phyloP scores from a whole-genome alignment of 2,329 filamentous ascomycete genomes.

The Didymella lethalis region DNA sequence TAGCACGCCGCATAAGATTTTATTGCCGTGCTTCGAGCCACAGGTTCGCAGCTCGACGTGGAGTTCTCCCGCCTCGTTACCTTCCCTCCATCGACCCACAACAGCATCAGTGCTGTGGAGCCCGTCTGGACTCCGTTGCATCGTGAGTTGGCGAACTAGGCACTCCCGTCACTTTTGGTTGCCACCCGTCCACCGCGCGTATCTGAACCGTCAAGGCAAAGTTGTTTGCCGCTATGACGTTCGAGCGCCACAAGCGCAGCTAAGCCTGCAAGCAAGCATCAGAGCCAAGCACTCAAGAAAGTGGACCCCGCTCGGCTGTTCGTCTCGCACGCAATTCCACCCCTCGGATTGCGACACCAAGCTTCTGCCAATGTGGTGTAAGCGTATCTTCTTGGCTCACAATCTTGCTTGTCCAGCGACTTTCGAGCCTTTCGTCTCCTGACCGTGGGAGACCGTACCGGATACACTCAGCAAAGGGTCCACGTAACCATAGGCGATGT shows the following conservation, averaged over 20 bases:
- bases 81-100: not conserved
- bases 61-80: not conserved
- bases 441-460: not conserved
- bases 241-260: slow-evolving; percentile 17
- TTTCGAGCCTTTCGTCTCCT: slow-evolving; percentile 12
- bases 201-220: slow-evolving; percentile 4
- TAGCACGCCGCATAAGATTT: not conserved
- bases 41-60: slow-evolving; percentile 1
- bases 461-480: slow-evolving; percentile 5
- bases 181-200: slow-evolving; percentile 7
- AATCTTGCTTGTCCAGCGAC: slow-evolving; percentile 14
- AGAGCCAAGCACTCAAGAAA: slow-evolving; percentile 11
- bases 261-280: slow-evolving; percentile 21
- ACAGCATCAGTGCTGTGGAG: not conserved
- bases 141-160: not conserved
- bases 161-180: slow-evolving; percentile 3
- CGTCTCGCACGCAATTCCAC: slow-evolving; percentile 13
- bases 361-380: slow-evolving; percentile 27
- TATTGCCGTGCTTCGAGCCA: slow-evolving; percentile 4
- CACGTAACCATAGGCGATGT: not conserved
- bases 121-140: not conserved
- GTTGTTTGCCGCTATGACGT: slow-evolving; percentile 17
- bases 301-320: slow-evolving; percentile 15
- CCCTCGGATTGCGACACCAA: slow-evolving; percentile 25
- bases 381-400: slow-evolving; percentile 10